Base-by-base conservation (phyloP, 768 basidiomycete species). In the Kwoniella shandongensis region DNA sequence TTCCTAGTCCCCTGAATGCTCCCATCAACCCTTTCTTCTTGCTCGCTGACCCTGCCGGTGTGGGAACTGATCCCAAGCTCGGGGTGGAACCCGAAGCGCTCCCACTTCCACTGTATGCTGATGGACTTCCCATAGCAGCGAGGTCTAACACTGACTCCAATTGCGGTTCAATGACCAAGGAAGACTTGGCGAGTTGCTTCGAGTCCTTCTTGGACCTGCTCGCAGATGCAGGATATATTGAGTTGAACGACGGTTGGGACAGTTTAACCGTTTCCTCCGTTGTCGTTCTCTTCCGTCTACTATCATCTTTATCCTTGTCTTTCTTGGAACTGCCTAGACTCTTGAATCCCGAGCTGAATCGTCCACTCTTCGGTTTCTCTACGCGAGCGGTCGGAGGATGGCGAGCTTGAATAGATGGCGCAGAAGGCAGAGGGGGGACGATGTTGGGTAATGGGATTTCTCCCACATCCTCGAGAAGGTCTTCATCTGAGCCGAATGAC, bases 401-500 rank as follows among this genome's bases (percentile, higher is more conserved):
- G 32, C 7, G 7, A 6, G 32, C 32, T 6, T 13, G 32, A 13
- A 13, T 6, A 6, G 32, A 6, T 6, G 32, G 32, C 32, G 13
- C 32, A 32, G 32, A 13, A 6, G 32, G 32, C 7, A 32, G 32
- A 6, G 32, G 32, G 6, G 32, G 32, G 13, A 32, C 13, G 32
- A 13, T 18, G n/a, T 7, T 42, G 18, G 52, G n/a, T 13, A 58
- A 13, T n/a, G 36, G 40, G 17, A 56, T 59, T 39, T 62, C 64
- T 6, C 63, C 63, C 1, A 66, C 54, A 20, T 62, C 44, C 8
- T 58, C 61, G 12, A 66, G 13, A 2, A 59, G 36, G 46, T 66
- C 65, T 45, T 66, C 65, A 22, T 67, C 62, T 12, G 60, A 54
- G 17, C 59, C 62, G 29, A 61, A 67, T 1, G 62, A 55, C 5